Base-by-base conservation (phyloP, 352 stramenopile genomes). In the Globisporangium heterothallicum region DNA sequence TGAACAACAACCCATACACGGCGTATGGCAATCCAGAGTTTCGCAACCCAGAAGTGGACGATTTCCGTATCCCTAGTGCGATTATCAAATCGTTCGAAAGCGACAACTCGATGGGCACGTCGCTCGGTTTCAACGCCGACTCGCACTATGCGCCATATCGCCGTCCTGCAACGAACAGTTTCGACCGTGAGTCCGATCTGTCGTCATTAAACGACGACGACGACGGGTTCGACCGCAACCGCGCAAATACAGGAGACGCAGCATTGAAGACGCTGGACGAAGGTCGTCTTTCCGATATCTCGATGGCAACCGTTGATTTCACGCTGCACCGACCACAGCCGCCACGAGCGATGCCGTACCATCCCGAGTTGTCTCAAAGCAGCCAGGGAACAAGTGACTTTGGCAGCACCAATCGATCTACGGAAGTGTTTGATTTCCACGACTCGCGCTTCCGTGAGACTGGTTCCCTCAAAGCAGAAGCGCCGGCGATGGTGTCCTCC, bases 191-290 rank as follows among this genome's bases (percentile, higher is more conserved):
- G 47, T 84, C 74, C 22, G 77, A 88, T 34, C 21, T 84, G 38
- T 88, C 77, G 10, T 84, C 70, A 25, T 68, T 86, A 47, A 67
- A 74, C 22, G 68, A 75, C 41, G 68, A 81, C 24, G 65, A 83
- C 54, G 25, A 58, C 57, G 32, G 60, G 56, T 32, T 72, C 67
- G 19, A 71, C 48, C 50, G 64, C 64, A 24, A 38, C 2, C 29
- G 27, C 26, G 32, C 32, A 0, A 21, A 45, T 34, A 52, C 55
- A 14, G 36, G 32, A 24, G 55, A 62, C 12, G 16, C 32, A 5
- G 32, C 3, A 7, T 22, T 62, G 38, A 30, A 35, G 47, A 56
- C 55, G 41, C 41, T 62, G 40, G 47, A 62, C 26, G 55, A 62
- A 48, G 42, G 48, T 6, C 55, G 55, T 6, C 30, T 62, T 13